Conservation (phyloP, 257 asterid species). For the Lycium ferocissimum region DNA sequence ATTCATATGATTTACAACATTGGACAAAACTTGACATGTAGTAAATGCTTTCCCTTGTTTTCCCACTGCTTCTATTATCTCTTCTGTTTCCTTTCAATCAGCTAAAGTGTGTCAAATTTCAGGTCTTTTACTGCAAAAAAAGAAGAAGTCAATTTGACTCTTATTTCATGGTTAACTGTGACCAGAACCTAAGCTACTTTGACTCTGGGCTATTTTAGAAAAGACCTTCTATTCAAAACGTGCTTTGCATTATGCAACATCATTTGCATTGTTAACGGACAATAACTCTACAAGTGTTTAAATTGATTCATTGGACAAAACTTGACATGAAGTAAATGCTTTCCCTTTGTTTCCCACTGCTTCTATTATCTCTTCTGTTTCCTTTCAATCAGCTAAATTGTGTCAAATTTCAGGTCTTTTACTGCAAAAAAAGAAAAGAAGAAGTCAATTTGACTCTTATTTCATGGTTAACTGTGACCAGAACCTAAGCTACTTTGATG, state of each 20-base stretch:
- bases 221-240: neutral
- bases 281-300: neutral
- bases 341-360: neutral
- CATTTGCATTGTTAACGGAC: neutral
- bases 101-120: constrained; percentile 1
- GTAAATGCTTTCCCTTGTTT: neutral
- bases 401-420: constrained; percentile 4
- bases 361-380: neutral
- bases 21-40: neutral
- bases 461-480: constrained; percentile 14
- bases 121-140: constrained; percentile 6
- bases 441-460: neutral
- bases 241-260: neutral
- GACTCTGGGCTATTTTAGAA: constrained; percentile 14
- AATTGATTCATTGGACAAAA: constrained; percentile 16
- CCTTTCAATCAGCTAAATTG: constrained; percentile 1
- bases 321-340: neutral
- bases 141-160: neutral
- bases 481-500: neutral
- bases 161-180: constrained; percentile 10
- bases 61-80: neutral
- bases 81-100: neutral
- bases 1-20: neutral
- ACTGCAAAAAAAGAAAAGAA: neutral
- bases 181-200: neutral